Conservation (phyloP, 202 grass and related monocot species). For the Hordeum pubiflorum region DNA sequence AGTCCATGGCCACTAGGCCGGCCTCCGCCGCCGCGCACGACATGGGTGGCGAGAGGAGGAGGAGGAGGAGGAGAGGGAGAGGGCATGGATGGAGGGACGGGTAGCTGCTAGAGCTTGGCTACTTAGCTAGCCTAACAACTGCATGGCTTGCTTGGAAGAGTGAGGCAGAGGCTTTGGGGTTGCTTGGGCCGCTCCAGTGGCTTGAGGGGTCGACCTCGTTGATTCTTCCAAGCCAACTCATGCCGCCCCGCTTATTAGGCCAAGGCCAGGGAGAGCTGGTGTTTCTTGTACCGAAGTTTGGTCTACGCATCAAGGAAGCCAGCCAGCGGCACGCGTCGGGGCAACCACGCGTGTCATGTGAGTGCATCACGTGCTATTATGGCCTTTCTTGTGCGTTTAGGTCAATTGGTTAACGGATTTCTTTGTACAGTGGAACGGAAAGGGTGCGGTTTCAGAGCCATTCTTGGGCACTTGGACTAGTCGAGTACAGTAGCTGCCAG, state of each 20-base stretch:
- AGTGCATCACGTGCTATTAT: background rate
- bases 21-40: conserved; percentile 31
- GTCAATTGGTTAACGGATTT: background rate
- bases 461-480: background rate
- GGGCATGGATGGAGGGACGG: conserved; percentile 16
- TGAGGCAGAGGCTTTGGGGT: conserved; percentile 28
- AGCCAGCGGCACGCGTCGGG: conserved; percentile 27
- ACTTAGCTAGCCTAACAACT: conserved; percentile 7
- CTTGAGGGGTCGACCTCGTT: conserved; percentile 49
- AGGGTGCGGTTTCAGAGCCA: background rate
- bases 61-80: background rate
- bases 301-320: conserved; percentile 18
- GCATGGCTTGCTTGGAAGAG: conserved; percentile 42
- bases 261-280: background rate
- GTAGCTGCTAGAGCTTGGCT: background rate
- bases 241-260: conserved; percentile 4
- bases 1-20: conserved; percentile 69
- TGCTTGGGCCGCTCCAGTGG: conserved; percentile 41
- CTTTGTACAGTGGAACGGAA: background rate
- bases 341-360: conserved; percentile 9
- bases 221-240: conserved; percentile 56
- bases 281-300: conserved; percentile 31
- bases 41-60: background rate
- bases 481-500: background rate
- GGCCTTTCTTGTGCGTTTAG: background rate